Conservation (phyloP, 1,284 basidiomycete genomes). For the Ganoderma multipileum region DNA sequence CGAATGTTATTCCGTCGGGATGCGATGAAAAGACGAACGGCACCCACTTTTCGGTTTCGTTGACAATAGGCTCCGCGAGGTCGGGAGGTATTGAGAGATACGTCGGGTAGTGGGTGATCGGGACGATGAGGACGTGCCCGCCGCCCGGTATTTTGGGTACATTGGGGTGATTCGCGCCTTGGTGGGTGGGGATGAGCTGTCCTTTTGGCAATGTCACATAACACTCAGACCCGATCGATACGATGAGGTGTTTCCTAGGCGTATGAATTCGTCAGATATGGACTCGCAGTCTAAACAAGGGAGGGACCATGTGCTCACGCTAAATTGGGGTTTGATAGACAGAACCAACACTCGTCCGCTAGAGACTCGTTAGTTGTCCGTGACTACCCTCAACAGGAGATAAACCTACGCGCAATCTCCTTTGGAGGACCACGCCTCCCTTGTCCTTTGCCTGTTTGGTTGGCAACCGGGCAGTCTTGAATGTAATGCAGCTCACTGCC, state of each 20-base stretch:
- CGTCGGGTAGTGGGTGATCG: constrained; percentile 76
- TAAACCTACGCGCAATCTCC: constrained; percentile 76
- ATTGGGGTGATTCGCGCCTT: constrained; percentile 48
- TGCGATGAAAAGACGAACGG: background rate
- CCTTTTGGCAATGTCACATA: constrained; percentile 95
- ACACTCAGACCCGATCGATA: constrained; percentile 90
- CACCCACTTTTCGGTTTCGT: constrained; percentile 77
- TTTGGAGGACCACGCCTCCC: constrained; percentile 66
- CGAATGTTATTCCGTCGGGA: background rate
- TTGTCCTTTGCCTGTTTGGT: constrained; percentile 51
- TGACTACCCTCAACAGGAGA: background rate
- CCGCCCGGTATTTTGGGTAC: constrained; percentile 82
- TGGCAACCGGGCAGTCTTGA: constrained; percentile 83
- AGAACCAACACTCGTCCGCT: constrained; percentile 97
- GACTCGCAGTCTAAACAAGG: background rate
- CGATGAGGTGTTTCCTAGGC: constrained; percentile 89
- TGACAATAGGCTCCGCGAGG: constrained; percentile 74
- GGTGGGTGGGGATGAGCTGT: constrained; percentile 85
- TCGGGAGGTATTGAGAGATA: constrained; percentile 73
- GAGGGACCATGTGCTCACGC: constrained; percentile 55
- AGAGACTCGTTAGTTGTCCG: background rate
- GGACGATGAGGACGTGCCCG: constrained; percentile 91
- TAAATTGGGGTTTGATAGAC: constrained; percentile 89
- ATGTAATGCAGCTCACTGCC: constrained; percentile 85
- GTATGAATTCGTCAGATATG: constrained; percentile 12